Evolutionary conservation across 208 protist genomes (phyloP).

Genomic region (Herpetomonas tarakana): DNA sequence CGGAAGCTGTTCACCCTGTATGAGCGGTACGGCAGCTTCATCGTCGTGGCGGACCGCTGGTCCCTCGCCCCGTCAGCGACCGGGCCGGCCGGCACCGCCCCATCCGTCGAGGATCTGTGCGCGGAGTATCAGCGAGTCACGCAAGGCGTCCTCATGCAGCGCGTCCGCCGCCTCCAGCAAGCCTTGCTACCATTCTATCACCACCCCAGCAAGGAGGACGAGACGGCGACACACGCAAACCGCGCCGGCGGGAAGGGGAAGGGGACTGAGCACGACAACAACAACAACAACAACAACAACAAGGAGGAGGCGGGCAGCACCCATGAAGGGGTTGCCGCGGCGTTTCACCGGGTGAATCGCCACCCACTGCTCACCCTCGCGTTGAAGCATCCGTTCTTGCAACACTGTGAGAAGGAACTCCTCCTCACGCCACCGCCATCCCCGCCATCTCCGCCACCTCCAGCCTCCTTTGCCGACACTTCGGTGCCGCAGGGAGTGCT

Average conservation of each 20-base stretch:
- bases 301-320: not conserved
- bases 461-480: no score
- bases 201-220: not conserved
- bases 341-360: not conserved
- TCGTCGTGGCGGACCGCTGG: conserved; percentile 61
- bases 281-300: not conserved
- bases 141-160: not conserved
- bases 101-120: conserved; percentile 22
- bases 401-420: not conserved
- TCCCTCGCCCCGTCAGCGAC: not conserved
- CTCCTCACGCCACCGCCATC: not conserved
- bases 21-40: conserved; percentile 56
- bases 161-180: not conserved
- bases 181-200: not conserved
- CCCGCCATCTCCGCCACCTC: no score
- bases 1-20: conserved; percentile 47
- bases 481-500: no score
- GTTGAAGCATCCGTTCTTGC: conserved; percentile 25
- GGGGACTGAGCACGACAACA: not conserved
- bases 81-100: not conserved
- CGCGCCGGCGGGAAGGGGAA: not conserved
- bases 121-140: conserved; percentile 28
- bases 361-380: conserved; percentile 21
- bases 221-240: not conserved
- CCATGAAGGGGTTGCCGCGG: not conserved